Evolutionary conservation across 2,329 filamentous ascomycete genomes (phyloP).

Genomic region (Colletotrichum cuscutae): DNA sequence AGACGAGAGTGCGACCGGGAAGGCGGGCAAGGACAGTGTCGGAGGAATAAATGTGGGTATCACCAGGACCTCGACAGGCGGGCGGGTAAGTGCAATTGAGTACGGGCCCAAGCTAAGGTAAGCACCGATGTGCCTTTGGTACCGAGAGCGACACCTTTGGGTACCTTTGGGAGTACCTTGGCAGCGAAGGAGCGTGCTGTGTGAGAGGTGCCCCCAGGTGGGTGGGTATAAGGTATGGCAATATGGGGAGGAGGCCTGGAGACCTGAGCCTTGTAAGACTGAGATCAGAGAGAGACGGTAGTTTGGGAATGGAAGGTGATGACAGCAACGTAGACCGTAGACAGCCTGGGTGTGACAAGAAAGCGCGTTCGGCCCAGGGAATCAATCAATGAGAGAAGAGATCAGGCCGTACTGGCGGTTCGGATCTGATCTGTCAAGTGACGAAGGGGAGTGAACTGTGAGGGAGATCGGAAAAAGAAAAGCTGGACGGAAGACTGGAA

Average conservation of each 20-base stretch:
- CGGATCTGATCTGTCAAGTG: constrained; percentile 1
- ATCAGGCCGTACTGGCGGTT: neutral
- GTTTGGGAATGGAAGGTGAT: no score
- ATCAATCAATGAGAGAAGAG: neutral
- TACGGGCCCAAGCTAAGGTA: constrained; percentile 24
- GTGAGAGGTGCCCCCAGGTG: neutral
- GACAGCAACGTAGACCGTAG: neutral
- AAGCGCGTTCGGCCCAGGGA: constrained; percentile 1
- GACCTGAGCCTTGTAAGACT: constrained; percentile 28
- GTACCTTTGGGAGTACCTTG: neutral
- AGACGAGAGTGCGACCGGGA: constrained; percentile 33
- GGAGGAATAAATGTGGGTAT: constrained; percentile 35
- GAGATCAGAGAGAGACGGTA: neutral
- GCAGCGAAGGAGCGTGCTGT: neutral
- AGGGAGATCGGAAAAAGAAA: neutral
- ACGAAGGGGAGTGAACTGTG: neutral
- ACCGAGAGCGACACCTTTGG: constrained; percentile 4
- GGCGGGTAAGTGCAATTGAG: constrained; percentile 30
- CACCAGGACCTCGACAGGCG: constrained; percentile 28
- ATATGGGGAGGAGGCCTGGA: constrained; percentile 21
- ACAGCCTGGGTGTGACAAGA: neutral
- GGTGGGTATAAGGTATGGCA: neutral
- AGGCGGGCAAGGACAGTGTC: constrained; percentile 34
- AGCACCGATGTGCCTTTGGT: constrained; percentile 12
- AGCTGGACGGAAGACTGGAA: neutral